These are phyloP conservation scores for Colletotrichum sp. DNA, from an alignment of 2,329 filamentous ascomycete genomes.

Conservation along the genomic window DNA sequence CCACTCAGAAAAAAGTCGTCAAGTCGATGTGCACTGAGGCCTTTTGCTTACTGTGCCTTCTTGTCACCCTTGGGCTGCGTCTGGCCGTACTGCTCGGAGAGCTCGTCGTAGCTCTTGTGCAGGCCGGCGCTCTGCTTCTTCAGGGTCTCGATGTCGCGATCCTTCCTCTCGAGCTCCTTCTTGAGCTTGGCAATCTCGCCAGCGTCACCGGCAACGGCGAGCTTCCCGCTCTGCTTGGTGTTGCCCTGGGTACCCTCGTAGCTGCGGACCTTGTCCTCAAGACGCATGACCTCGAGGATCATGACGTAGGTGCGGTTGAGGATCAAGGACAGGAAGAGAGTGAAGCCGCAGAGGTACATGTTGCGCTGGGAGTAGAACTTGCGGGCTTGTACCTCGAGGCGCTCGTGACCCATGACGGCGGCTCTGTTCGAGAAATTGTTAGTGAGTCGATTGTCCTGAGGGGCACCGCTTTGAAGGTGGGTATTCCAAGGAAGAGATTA, in stretches of 20 bases:
- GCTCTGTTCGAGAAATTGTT: constrained; percentile 39
- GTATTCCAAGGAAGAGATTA: background rate
- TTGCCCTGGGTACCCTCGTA: constrained; percentile 66
- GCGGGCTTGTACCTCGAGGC: constrained; percentile 97
- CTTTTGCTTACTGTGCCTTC: constrained; percentile 56
- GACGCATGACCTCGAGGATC: constrained; percentile 88
- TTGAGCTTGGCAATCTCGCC: constrained; percentile 75
- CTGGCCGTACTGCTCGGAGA: constrained; percentile 80
- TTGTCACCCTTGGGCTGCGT: constrained; percentile 57
- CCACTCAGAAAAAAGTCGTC: background rate
- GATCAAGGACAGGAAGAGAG: constrained; percentile 96
- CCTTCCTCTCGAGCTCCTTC: constrained; percentile 77
- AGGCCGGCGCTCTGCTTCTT: constrained; percentile 93
- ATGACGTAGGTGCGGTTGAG: constrained; percentile 98
- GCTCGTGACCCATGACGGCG: constrained; percentile 85
- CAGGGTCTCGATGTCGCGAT: constrained; percentile 81
- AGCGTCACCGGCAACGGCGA: constrained; percentile 73
- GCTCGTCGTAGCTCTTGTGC: constrained; percentile 81
- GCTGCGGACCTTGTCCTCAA: constrained; percentile 89
- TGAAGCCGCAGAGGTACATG: constrained; percentile 99
- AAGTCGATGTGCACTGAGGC: background rate
- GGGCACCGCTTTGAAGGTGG: background rate
- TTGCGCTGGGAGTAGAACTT: constrained; percentile 99
- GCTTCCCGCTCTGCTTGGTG: constrained; percentile 72
- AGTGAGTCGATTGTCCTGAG: background rate